Evolutionary conservation across 225 moss, liverwort and hornwort genomes (phyloP), one percentile per base, ranked within the genome.

Genomic region (Neckera pumila): DNA sequence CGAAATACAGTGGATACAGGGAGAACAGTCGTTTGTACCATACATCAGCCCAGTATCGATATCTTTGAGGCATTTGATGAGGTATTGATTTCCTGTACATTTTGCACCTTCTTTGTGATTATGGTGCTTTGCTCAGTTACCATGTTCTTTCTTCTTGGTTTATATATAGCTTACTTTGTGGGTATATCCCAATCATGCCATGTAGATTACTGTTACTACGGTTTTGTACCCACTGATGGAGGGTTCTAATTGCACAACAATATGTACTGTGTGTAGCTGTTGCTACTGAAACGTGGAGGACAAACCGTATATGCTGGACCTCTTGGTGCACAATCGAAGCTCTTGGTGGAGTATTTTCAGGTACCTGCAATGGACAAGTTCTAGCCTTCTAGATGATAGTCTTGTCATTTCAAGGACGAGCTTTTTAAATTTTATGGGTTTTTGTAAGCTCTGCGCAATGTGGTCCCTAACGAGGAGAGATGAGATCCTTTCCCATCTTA

Each of bases 21-120:
- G 65, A 93, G 98, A 70, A 98, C 98, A 75, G 98, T 98, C 45
- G 98, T 98, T 77, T 98, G 98, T 88, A 98, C 98, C 17, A 94
- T 98, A 82, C 98, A 98, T 93, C 98, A 98, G 89, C 98, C 98
- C 82, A 98, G 98, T 92, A 98, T 98, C 85, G 98, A 98, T 84
- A 97, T 97, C 47, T 98, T 98, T 92, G 98, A 98, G 89, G 95
- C 98, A 38, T 98, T 98, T 93, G 98, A 98, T 86, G 98, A 98
- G 96, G 97, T 97, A 82, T 59, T 75, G 54, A 87, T 80, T 31
- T 74, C 72, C 27, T 67, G 14, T 14, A 76, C 45, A 42, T 78
- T 51, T 19, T 63, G 61, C 22, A 38, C 25, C n/a, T 19, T 53
- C 84, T 59, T 76, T 69, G n/a, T 56, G 56, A 80, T 84, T 61